Percentiles rank a stretch among this genome's conserved stretches.
Evolutionary conservation across 352 stramenopile species (phyloP).

Genomic region (Phytophthora fragariaefolia): DNA sequence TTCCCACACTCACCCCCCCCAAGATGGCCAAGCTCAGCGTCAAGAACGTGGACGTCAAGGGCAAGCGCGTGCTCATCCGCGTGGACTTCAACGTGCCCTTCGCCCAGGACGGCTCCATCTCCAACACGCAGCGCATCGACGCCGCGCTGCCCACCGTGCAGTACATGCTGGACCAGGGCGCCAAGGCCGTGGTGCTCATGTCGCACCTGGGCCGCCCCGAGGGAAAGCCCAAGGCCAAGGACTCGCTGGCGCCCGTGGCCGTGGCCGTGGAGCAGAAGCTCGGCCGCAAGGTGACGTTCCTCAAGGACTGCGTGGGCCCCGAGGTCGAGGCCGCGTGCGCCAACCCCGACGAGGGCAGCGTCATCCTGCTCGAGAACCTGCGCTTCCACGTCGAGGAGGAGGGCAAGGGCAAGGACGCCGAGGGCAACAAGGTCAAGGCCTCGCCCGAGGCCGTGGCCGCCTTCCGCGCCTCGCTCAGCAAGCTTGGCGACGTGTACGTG

Average conservation of each 20-base stretch:
- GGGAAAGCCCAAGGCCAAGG: constrained; percentile 93
- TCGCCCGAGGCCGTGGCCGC: constrained; percentile 94
- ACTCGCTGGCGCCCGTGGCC: constrained; percentile 96
- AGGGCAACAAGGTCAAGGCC: constrained; percentile 86
- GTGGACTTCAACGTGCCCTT: constrained; percentile 99
- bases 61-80: constrained; percentile 98
- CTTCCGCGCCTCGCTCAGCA: constrained; percentile 92
- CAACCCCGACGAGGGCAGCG: constrained; percentile 68
- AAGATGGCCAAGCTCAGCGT: constrained; percentile 91
- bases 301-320: constrained; percentile 96
- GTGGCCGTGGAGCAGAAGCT: constrained; percentile 93
- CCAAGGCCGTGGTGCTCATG: constrained; percentile 98
- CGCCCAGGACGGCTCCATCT: constrained; percentile 92
- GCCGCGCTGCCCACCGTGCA: constrained; percentile 96
- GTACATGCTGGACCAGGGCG: constrained; percentile 97
- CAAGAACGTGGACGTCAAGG: constrained; percentile 94
- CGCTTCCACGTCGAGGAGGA: constrained; percentile 99
- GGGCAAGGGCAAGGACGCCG: constrained; percentile 84
- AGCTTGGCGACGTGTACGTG: constrained; percentile 97
- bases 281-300: constrained; percentile 91
- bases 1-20: background rate
- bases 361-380: constrained; percentile 99
- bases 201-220: constrained; percentile 99
- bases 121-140: constrained; percentile 99
- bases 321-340: constrained; percentile 86